These are phyloP conservation scores for Zopfochytrium polystomum DNA, from an alignment of 371 early-diverging fungal species.

Conservation along the genomic window DNA sequence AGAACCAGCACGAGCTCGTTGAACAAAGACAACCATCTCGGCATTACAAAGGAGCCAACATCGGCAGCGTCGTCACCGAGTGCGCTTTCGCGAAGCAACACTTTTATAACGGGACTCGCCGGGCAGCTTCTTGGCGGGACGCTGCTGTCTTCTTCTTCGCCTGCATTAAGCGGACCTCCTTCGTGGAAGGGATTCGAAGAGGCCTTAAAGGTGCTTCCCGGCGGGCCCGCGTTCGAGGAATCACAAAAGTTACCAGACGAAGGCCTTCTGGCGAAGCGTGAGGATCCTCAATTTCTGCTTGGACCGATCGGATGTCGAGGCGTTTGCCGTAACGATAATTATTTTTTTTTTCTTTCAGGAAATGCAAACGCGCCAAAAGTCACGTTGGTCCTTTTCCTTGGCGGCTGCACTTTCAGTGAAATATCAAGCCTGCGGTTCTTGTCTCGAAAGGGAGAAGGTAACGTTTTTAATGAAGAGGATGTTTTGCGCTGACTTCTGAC, in stretches of 20 bases:
- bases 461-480: neutral
- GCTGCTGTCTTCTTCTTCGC: no score
- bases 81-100: neutral
- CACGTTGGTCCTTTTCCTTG: slow-evolving; percentile 88
- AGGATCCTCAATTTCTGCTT: neutral
- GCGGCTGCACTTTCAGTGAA: slow-evolving; percentile 93
- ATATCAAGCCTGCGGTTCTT: slow-evolving; percentile 83
- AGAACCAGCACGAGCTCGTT: no score
- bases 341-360: slow-evolving; percentile 17
- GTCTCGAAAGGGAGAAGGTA: slow-evolving; percentile 67
- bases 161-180: no score
- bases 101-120: no score
- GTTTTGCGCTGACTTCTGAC: neutral
- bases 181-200: slow-evolving; percentile 90
- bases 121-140: no score
- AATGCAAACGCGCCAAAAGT: slow-evolving; percentile 55
- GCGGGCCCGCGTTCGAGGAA: slow-evolving; percentile 69
- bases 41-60: neutral
- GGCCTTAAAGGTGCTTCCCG: slow-evolving; percentile 69
- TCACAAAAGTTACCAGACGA: slow-evolving; percentile 45
- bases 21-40: no score
- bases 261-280: slow-evolving; percentile 4
- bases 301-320: no score
- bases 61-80: slow-evolving; percentile 2
- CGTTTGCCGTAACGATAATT: no score